Evolutionary conservation across 805 yeast genomes (phyloP).

Genomic region (Saturnispora mendoncae): DNA sequence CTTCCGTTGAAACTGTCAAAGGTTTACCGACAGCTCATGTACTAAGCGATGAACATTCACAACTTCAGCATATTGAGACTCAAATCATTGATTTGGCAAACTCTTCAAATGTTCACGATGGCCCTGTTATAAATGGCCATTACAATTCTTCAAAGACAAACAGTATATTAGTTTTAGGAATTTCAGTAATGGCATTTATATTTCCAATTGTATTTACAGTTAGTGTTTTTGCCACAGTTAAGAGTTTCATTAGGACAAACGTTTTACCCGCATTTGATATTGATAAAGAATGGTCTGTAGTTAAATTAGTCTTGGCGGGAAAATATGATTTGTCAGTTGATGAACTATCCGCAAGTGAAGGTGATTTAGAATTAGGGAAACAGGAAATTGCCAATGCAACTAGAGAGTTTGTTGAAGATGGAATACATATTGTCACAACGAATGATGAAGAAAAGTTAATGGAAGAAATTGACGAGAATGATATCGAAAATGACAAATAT

Average conservation of each 20-base stretch:
- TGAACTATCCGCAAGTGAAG: background rate
- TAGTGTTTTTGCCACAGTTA: conserved; percentile 21
- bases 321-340: conserved; percentile 4
- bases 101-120: conserved; percentile 16
- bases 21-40: conserved; percentile 34
- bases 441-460: conserved; percentile 1
- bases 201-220: conserved; percentile 22
- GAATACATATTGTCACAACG: conserved; percentile 13
- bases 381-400: conserved; percentile 21
- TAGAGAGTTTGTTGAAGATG: conserved; percentile 24
- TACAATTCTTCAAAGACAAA: background rate
- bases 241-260: conserved; percentile 18
- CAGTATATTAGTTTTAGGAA: conserved; percentile 1
- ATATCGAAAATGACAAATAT: background rate
- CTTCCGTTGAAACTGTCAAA: conserved; percentile 40
- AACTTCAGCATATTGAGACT: conserved; percentile 26
- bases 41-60: conserved; percentile 27
- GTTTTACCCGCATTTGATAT: conserved; percentile 12
- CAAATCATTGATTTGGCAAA: conserved; percentile 43
- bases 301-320: background rate
- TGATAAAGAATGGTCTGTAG: conserved; percentile 9
- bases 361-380: conserved; percentile 6
- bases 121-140: conserved; percentile 3
- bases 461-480: background rate
- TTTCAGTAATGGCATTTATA: conserved; percentile 11